Conservation (phyloP, 371 early-diverging fungal genomes). For the Apophysomyces elegans region DNA sequence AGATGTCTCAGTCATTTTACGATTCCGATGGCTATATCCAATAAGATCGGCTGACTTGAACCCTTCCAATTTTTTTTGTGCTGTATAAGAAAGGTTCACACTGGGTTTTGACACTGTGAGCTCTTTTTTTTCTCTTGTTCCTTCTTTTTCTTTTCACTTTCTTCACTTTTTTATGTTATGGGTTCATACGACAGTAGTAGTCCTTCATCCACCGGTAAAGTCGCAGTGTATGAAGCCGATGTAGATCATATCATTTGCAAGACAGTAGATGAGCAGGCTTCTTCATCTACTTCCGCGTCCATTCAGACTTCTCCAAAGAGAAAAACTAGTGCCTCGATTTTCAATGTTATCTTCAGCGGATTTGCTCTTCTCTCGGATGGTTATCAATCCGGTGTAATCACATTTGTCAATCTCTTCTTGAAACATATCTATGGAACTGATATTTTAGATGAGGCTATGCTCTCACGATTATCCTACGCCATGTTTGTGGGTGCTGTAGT, state of each 20-base stretch:
- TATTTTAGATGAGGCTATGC: slow-evolving; percentile 24
- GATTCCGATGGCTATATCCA: background rate
- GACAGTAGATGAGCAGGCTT: slow-evolving; percentile 1
- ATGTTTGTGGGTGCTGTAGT: slow-evolving; percentile 43
- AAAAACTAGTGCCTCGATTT: slow-evolving; percentile 20
- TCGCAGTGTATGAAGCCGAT: background rate
- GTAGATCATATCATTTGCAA: slow-evolving; percentile 7
- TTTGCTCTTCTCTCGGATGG: slow-evolving; percentile 36
- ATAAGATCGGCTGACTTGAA: slow-evolving; percentile 5
- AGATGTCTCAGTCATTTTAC: background rate
- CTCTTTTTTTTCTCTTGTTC: background rate
- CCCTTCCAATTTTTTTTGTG: background rate
- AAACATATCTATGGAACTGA: slow-evolving; percentile 28
- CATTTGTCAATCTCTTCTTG: slow-evolving; percentile 31
- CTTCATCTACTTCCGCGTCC: background rate
- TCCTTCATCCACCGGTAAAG: background rate
- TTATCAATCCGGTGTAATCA: slow-evolving; percentile 36
- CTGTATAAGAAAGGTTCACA: background rate
- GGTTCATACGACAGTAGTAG: background rate
- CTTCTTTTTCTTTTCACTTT: background rate
- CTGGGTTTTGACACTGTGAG: background rate
- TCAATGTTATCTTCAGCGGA: slow-evolving; percentile 33
- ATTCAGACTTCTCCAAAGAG: slow-evolving; percentile 7
- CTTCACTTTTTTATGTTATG: background rate
- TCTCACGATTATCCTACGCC: slow-evolving; percentile 37